Percentiles rank a stretch among this genome's conserved stretches.
phyloP scores from a whole-genome alignment of 768 basidiomycete genomes.

The Suillus ampliporus region DNA sequence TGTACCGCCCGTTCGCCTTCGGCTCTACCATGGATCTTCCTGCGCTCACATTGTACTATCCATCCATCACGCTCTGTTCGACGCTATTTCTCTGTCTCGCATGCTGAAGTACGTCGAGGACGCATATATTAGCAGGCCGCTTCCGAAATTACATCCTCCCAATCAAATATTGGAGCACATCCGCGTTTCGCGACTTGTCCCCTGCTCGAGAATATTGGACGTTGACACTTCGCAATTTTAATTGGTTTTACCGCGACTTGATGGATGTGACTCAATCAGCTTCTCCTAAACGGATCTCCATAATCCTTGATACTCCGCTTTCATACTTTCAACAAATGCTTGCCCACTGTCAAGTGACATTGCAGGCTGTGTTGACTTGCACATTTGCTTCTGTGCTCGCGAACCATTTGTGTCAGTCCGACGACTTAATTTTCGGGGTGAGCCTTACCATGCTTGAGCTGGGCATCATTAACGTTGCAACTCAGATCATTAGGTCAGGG shows the following conservation, averaged over 20 bases:
- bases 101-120: slow-evolving; percentile 36
- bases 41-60: slow-evolving; percentile 29
- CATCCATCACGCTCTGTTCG: slow-evolving; percentile 41
- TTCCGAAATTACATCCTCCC: slow-evolving; percentile 17
- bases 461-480: neutral
- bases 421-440: slow-evolving; percentile 41
- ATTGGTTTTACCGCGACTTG: slow-evolving; percentile 22
- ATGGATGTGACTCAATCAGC: slow-evolving; percentile 8
- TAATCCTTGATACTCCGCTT: slow-evolving; percentile 22
- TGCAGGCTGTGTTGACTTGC: slow-evolving; percentile 37
- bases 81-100: slow-evolving; percentile 36
- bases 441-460: slow-evolving; percentile 15
- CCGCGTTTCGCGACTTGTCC: slow-evolving; percentile 14
- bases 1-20: slow-evolving; percentile 23
- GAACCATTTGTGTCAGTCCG: slow-evolving; percentile 23
- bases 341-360: slow-evolving; percentile 30
- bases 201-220: slow-evolving; percentile 32
- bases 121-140: slow-evolving; percentile 18
- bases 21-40: slow-evolving; percentile 15
- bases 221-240: slow-evolving; percentile 23
- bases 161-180: slow-evolving; percentile 31
- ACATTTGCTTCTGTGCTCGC: slow-evolving; percentile 36
- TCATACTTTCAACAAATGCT: slow-evolving; percentile 26
- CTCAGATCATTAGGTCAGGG: slow-evolving; percentile 38
- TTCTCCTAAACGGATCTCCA: slow-evolving; percentile 18